These are phyloP conservation scores for Leccinum sublutescens DNA, from an alignment of 768 basidiomycete genomes.

Conservation along the genomic window DNA sequence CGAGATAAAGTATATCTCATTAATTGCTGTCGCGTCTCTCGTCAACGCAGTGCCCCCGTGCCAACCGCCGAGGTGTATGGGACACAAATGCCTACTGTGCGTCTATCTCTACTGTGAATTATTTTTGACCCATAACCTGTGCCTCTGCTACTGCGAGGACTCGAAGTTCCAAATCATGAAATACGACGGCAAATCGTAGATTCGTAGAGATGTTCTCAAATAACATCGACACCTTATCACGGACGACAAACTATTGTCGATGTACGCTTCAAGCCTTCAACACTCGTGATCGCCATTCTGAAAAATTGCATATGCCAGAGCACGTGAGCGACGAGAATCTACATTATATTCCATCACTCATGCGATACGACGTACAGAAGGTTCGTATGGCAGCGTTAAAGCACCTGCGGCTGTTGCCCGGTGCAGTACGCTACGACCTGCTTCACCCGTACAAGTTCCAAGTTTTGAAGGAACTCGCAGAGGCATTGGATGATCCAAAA, in stretches of 20 bases:
- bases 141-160: conserved; percentile 81
- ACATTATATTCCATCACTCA: background rate
- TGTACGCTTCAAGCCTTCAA: conserved; percentile 52
- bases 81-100: conserved; percentile 61
- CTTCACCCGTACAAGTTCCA: conserved; percentile 75
- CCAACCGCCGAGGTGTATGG: conserved; percentile 63
- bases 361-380: conserved; percentile 43
- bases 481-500: conserved; percentile 84
- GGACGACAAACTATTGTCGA: conserved; percentile 51
- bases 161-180: conserved; percentile 70
- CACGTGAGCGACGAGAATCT: conserved; percentile 40
- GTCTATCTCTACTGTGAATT: conserved; percentile 15
- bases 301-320: conserved; percentile 61
- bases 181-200: conserved; percentile 59
- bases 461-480: conserved; percentile 73
- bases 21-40: conserved; percentile 75
- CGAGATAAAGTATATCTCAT: conserved; percentile 65
- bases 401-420: conserved; percentile 72
- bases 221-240: conserved; percentile 58
- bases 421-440: conserved; percentile 74
- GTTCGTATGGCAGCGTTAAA: conserved; percentile 74
- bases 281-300: conserved; percentile 70
- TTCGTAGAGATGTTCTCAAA: conserved; percentile 75
- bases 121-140: conserved; percentile 58
- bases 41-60: conserved; percentile 55